Evolutionary conservation across 2,329 filamentous ascomycete genomes (phyloP).

Genomic region (Penicillium sp.): DNA sequence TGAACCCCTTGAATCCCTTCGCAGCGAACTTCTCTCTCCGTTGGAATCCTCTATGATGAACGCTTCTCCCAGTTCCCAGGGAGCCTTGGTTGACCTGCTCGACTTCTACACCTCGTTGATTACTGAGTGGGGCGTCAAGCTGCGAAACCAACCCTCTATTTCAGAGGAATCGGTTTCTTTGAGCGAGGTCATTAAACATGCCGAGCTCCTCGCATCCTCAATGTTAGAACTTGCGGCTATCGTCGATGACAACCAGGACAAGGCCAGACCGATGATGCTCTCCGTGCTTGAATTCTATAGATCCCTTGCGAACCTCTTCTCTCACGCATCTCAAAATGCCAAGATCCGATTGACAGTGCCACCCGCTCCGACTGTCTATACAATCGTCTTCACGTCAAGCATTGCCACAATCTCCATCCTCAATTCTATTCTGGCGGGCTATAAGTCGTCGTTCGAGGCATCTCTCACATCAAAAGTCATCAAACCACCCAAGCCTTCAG

Average conservation of each 20-base stretch:
- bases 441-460: conserved; percentile 69
- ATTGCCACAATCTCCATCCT: conserved; percentile 63
- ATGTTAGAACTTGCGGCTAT: conserved; percentile 52
- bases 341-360: conserved; percentile 65
- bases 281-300: conserved; percentile 67
- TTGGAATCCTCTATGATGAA: conserved; percentile 42
- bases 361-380: conserved; percentile 63
- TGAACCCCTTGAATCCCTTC: conserved; percentile 32
- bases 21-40: conserved; percentile 34
- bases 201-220: conserved; percentile 52
- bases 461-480: conserved; percentile 46
- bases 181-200: conserved; percentile 50
- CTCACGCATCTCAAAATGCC: conserved; percentile 48
- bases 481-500: conserved; percentile 31
- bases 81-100: conserved; percentile 60
- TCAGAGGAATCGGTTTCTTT: conserved; percentile 29
- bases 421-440: conserved; percentile 63
- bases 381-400: conserved; percentile 62
- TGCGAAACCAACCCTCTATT: conserved; percentile 27
- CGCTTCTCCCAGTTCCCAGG: conserved; percentile 48
- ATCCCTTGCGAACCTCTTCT: conserved; percentile 54
- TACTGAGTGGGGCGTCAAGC: conserved; percentile 47
- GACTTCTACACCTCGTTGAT: conserved; percentile 64
- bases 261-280: conserved; percentile 38
- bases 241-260: conserved; percentile 12